Conservation (phyloP, 768 basidiomycete genomes). For the Ramaria sp. region DNA sequence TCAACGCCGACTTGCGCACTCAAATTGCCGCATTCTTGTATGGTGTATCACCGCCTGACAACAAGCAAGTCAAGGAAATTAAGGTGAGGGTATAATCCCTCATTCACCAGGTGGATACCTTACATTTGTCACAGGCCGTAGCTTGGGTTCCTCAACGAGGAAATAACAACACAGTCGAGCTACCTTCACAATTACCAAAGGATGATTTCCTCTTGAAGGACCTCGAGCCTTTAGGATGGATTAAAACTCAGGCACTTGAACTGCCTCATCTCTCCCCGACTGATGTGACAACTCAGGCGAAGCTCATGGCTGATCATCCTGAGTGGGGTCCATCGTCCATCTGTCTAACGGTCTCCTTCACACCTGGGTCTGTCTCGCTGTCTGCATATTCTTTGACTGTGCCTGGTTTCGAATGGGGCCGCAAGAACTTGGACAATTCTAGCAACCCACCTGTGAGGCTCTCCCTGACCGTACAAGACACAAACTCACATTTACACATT, state of each 20-base stretch:
- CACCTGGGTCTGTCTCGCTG: slow-evolving; percentile 93
- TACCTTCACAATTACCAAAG: slow-evolving; percentile 81
- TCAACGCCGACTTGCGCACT: slow-evolving; percentile 87
- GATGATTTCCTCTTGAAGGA: slow-evolving; percentile 95
- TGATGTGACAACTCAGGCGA: slow-evolving; percentile 90
- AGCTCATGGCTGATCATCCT: slow-evolving; percentile 92
- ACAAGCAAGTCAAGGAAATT: slow-evolving; percentile 97
- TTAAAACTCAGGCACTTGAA: slow-evolving; percentile 94
- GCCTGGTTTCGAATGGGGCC: slow-evolving; percentile 95
- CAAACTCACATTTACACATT: slow-evolving; percentile 5
- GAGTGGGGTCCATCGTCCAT: slow-evolving; percentile 93
- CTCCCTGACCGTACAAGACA: neutral
- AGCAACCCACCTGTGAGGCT: slow-evolving; percentile 57
- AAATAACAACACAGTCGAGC: slow-evolving; percentile 87
- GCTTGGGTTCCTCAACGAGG: slow-evolving; percentile 98
- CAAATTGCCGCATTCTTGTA: slow-evolving; percentile 94
- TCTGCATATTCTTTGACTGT: slow-evolving; percentile 87
- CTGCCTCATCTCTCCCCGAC: slow-evolving; percentile 85
- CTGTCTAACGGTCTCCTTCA: slow-evolving; percentile 91
- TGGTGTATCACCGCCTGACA: slow-evolving; percentile 87
- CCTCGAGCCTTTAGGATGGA: slow-evolving; percentile 89
- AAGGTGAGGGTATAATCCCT: slow-evolving; percentile 38
- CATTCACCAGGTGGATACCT: neutral
- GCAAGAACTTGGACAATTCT: slow-evolving; percentile 84
- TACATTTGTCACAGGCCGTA: slow-evolving; percentile 41